A percentile compares a stretch with the other conserved stretches of the same genome.
These are phyloP conservation scores for Pichia sp. DNA, from an alignment of 1,139 yeast genomes.

Conservation along the genomic window DNA sequence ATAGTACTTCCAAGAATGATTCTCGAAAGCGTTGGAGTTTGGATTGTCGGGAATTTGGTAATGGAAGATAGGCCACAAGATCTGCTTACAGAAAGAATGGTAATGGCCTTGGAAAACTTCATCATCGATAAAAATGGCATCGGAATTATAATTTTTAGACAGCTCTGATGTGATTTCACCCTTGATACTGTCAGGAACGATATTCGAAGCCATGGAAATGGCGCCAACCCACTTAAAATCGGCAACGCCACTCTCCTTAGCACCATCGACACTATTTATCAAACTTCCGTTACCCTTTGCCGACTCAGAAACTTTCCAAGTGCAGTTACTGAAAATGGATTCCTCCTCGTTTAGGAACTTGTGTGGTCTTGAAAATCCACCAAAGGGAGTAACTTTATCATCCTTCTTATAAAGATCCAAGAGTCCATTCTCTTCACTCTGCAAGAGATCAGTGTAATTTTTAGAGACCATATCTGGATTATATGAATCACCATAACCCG, in stretches of 20 bases:
- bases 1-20: constrained; percentile 89
- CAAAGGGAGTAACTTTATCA: constrained; percentile 56
- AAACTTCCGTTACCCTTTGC: constrained; percentile 86
- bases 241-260: constrained; percentile 41
- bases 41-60: constrained; percentile 96
- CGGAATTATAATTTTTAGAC: constrained; percentile 43
- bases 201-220: constrained; percentile 85
- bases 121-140: constrained; percentile 70
- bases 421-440: constrained; percentile 10
- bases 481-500: too few species aligned
- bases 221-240: constrained; percentile 79
- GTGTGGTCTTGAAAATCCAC: constrained; percentile 62
- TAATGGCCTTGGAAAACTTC: constrained; percentile 83
- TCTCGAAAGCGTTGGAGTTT: constrained; percentile 89
- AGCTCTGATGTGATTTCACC: constrained; percentile 41
- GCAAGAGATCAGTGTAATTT: constrained; percentile 5
- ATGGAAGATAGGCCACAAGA: constrained; percentile 94
- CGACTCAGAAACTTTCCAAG: constrained; percentile 66
- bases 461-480: constrained; percentile 6
- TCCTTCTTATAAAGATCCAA: constrained; percentile 2
- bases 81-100: constrained; percentile 83
- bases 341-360: constrained; percentile 38
- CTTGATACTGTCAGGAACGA: constrained; percentile 52
- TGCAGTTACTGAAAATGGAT: constrained; percentile 60
- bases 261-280: constrained; percentile 72